Evolutionary conservation across 768 basidiomycete species (phyloP).

Genomic region (Trametes gibbosa): DNA sequence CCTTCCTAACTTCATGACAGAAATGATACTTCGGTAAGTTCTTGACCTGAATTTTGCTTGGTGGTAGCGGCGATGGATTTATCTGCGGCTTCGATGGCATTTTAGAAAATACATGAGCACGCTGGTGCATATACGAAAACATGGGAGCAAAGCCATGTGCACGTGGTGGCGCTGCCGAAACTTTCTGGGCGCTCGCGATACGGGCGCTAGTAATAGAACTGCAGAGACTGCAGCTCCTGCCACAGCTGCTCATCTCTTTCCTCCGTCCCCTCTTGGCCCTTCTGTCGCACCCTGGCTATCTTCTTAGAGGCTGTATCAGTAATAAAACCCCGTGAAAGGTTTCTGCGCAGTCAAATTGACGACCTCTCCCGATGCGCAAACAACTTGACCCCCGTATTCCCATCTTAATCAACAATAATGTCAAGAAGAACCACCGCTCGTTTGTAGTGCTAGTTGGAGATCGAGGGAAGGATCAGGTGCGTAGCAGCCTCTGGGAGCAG

Average conservation of each 20-base stretch:
- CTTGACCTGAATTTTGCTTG: too few relatives aligned
- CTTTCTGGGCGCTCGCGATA: background rate
- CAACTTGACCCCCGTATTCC: constrained; percentile 92
- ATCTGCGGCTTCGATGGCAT: too few relatives aligned
- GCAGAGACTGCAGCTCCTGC: background rate
- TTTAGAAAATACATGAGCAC: too few relatives aligned
- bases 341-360: background rate
- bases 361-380: constrained; percentile 57
- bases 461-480: constrained; percentile 85
- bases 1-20: too few relatives aligned
- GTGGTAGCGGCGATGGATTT: too few relatives aligned
- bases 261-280: too few relatives aligned
- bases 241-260: background rate
- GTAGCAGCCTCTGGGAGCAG: constrained; percentile 17
- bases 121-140: too few relatives aligned
- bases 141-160: too few relatives aligned
- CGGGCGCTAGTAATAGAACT: too few relatives aligned
- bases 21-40: too few relatives aligned
- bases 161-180: background rate
- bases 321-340: background rate
- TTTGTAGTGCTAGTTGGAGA: constrained; percentile 98
- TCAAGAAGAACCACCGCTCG: constrained; percentile 87
- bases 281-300: too few relatives aligned
- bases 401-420: constrained; percentile 89
- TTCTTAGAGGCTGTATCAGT: background rate